Base-by-base conservation (phyloP, 108 stramenopile species). In the Schizochytrium sp. region DNA sequence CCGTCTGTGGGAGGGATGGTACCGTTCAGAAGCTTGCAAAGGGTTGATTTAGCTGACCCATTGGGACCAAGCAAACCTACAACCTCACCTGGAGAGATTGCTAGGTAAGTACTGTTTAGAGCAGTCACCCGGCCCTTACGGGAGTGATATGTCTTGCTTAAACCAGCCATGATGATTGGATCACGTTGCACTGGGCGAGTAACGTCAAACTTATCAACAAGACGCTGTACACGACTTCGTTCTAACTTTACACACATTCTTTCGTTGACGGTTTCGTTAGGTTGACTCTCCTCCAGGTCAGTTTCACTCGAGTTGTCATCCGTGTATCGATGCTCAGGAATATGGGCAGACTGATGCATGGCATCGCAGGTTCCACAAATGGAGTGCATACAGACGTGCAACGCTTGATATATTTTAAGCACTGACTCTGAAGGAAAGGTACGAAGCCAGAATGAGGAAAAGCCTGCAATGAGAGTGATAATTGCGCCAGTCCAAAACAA, bases 1-100 rank as follows among this genome's bases (percentile, higher is more conserved):
- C 76, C 76, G 15, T 12, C 15, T 83, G 76, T 83, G 7, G 76
- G 50, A 56, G 47, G 10, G n/a, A 83, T 5, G 50, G 47, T 83
- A 4, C 57, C 57, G 38, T 42, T 56, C 87, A 57, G 13, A 12
- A 57, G 10, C 4, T 5, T 4, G n/a, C 94, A 58, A 4, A 88
- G 89, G 2, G 94, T 92, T 19, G 92, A 92, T 88, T 95, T 95
- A 42, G 93, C 94, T 50, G 94, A 93, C 7, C 94, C 94, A 76
- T 95, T 95, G 58, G 88, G 72, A 46, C 94, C 94, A 56, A 95
- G 92, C 56, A 95, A 90, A 28, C 93, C 93, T 46, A 95, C 93
- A 64, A 92, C 88, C 89, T 93, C 92, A 4, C 94, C 94, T 0
- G 49, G 55, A 3, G 55, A 46, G 19, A 93, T 88, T 19, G 58